These are phyloP conservation scores for Diaporthe capsici DNA, from an alignment of 2,329 filamentous ascomycete genomes.

Conservation along the genomic window DNA sequence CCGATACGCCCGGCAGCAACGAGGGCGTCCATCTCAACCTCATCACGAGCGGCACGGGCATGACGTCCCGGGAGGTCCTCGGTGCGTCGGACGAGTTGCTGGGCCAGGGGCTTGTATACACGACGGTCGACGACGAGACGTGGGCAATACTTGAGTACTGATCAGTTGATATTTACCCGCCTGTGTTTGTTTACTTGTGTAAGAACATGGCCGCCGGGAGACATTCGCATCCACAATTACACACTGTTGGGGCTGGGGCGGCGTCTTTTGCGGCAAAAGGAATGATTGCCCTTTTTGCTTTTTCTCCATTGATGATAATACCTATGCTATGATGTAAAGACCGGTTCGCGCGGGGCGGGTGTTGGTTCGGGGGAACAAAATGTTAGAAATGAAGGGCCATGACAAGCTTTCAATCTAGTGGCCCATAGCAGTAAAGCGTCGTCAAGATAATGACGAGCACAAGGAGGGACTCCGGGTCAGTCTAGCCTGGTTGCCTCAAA, in stretches of 20 bases:
- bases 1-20: slow-evolving; percentile 76
- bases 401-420: slow-evolving; percentile 28
- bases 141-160: slow-evolving; percentile 86
- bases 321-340: slow-evolving; percentile 41
- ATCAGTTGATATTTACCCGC: slow-evolving; percentile 14
- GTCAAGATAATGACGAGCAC: slow-evolving; percentile 27
- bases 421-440: slow-evolving; percentile 2
- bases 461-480: slow-evolving; percentile 20
- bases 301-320: slow-evolving; percentile 38
- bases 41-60: slow-evolving; percentile 75
- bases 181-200: slow-evolving; percentile 25
- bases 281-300: slow-evolving; percentile 35
- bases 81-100: slow-evolving; percentile 87
- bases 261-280: slow-evolving; percentile 40
- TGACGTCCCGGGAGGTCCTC: slow-evolving; percentile 79
- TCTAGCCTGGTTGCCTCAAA: neutral
- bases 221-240: slow-evolving; percentile 30
- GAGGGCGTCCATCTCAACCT: slow-evolving; percentile 88
- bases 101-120: slow-evolving; percentile 82
- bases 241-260: slow-evolving; percentile 33
- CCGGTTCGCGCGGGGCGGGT: slow-evolving; percentile 21
- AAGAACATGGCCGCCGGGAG: neutral
- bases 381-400: slow-evolving; percentile 11
- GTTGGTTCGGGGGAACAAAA: slow-evolving; percentile 21
- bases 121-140: slow-evolving; percentile 92